These are phyloP conservation scores for Gentiana macrophylla DNA, from an alignment of 257 asterid species.

Conservation along the genomic window DNA sequence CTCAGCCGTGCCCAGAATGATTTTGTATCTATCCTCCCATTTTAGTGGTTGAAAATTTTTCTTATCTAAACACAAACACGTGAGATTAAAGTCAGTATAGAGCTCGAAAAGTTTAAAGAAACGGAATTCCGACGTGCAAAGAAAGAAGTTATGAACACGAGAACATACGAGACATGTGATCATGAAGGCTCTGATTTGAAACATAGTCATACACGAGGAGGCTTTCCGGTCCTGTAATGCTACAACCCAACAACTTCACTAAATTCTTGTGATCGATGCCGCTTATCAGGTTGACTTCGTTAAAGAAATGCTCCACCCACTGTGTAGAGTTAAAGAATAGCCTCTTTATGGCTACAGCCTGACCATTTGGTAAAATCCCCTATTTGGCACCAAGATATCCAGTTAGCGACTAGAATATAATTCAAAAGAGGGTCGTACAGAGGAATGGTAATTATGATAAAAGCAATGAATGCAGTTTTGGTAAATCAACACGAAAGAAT, in stretches of 20 bases:
- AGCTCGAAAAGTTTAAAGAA: not conserved
- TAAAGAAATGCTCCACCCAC: conserved; percentile 78
- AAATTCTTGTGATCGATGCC: conserved; percentile 53
- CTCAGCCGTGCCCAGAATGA: conserved; percentile 56
- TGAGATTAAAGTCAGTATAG: not conserved
- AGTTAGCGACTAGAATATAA: not conserved
- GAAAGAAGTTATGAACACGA: conserved; percentile 7
- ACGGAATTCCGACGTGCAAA: not conserved
- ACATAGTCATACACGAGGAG: conserved; percentile 64
- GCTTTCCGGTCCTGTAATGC: conserved; percentile 82
- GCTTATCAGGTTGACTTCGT: conserved; percentile 69
- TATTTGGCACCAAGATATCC: conserved; percentile 6
- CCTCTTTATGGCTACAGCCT: conserved; percentile 56
- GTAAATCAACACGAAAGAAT: not conserved
- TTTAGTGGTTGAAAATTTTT: conserved; percentile 29
- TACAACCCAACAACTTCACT: conserved; percentile 68
- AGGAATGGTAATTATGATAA: not conserved
- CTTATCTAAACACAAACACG: conserved; percentile 26
- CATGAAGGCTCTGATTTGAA: conserved; percentile 67
- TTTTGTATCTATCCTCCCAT: conserved; percentile 47
- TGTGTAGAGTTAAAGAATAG: conserved; percentile 64
- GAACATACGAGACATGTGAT: conserved; percentile 39
- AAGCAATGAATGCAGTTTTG: not conserved
- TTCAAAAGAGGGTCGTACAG: too few species aligned
- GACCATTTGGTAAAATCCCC: conserved; percentile 58